Evolutionary conservation across 371 early-diverging fungal genomes (phyloP), one percentile per base, ranked within the genome.

Genomic region (Chytridium lagenaria): DNA sequence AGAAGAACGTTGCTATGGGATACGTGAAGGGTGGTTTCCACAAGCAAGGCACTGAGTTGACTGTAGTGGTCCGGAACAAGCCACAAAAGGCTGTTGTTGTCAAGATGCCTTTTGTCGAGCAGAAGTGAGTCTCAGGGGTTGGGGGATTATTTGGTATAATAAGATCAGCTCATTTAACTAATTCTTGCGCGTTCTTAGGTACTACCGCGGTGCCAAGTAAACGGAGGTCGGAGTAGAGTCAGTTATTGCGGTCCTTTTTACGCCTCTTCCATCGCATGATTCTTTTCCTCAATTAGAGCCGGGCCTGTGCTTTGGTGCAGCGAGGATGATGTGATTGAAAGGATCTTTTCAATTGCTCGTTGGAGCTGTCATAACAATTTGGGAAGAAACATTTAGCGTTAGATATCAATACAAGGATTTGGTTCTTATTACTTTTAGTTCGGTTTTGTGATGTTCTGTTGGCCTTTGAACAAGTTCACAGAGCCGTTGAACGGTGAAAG

Each of bases 1-100:
- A 94, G 85, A 93, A 95, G 88, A 98, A 98, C 87, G 87, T 98
- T 76, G 98, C 97, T 22, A 98, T 98, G 94, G 99, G 92, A 0
- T 97, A 97, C 73, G 95, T 98, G 68, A 85, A 89, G 80, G 87
- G 86, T 50, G 95, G 95, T 1, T 84, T 86, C 80, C 93, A 94
- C 84, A 97, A 97, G 90, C 80, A 78, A 22, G 95, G 93, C 37
- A 96, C 98, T 28, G 88, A 90, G 70, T 83, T 98, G 63, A 84
- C 88, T 81, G 97, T 98, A 73, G 90, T 92, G 80, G 97, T 98
- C 64, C 90, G 99, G 78, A 90, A 90, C 76, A 88, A 89, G 76
- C 69, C 91, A 51, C 93, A 95, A 73, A 87, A 90, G 68, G 97
- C 96, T 26, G 79, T 78, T 38, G 90, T 98, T 28, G 88, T 89